phyloP scores from a whole-genome alignment of 805 yeast genomes.

The Candida peoriensis region DNA sequence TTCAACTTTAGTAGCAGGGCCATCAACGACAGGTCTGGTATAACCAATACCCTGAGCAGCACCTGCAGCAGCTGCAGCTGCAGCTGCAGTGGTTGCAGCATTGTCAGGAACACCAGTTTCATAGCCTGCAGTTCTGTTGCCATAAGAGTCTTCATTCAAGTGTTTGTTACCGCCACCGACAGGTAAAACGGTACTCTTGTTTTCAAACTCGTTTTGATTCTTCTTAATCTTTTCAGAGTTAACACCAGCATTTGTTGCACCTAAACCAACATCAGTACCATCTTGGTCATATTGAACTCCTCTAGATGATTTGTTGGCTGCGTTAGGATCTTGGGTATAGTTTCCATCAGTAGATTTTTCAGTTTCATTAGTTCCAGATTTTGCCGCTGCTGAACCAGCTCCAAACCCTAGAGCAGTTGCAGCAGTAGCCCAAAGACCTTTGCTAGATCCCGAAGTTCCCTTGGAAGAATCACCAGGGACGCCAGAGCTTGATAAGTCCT shows the following conservation, averaged over 20 bases:
- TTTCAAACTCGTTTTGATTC: constrained; percentile 11
- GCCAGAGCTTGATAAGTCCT: too few species aligned
- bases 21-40: constrained; percentile 6
- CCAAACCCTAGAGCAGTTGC: constrained; percentile 11
- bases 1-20: constrained; percentile 14
- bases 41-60: constrained; percentile 8
- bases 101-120: constrained; percentile 16
- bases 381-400: constrained; percentile 4
- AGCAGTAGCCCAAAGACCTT: constrained; percentile 6
- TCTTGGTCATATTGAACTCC: neutral
- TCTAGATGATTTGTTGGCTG: neutral
- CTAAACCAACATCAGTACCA: constrained; percentile 6
- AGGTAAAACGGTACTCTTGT: constrained; percentile 21
- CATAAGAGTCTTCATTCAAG: constrained; percentile 10
- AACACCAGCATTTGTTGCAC: constrained; percentile 15
- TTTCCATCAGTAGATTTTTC: neutral
- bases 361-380: neutral
- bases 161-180: constrained; percentile 9
- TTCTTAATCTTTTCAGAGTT: constrained; percentile 8
- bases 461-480: neutral
- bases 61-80: constrained; percentile 8
- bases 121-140: constrained; percentile 9
- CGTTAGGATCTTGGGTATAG: neutral
- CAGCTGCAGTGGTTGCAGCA: constrained; percentile 16
- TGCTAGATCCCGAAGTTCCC: neutral